Percentiles rank a stretch among this genome's conserved stretches.
These are phyloP conservation scores for Daldinia decipiens DNA, from an alignment of 495 filamentous ascomycete species.

Conservation along the genomic window DNA sequence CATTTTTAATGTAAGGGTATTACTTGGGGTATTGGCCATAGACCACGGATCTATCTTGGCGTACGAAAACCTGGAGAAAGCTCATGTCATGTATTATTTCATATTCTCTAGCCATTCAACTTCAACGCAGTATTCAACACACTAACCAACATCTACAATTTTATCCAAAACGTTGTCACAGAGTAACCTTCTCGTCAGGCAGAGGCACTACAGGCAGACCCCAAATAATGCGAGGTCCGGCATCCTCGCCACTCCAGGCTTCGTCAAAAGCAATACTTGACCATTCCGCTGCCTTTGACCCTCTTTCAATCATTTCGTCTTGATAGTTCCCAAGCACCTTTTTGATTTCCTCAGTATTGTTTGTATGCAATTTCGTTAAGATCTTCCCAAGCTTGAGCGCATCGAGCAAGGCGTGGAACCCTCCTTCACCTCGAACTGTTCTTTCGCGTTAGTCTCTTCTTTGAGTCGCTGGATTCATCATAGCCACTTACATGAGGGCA, in stretches of 20 bases:
- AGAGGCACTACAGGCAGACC: conserved; percentile 31
- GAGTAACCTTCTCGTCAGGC: conserved; percentile 34
- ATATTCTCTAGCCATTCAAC: not conserved
- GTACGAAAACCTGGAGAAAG: not conserved
- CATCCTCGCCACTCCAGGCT: conserved; percentile 23
- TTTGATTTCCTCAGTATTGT: conserved; percentile 21
- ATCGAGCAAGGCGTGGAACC: conserved; percentile 39
- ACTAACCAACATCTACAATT: not conserved
- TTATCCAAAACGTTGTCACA: conserved; percentile 7
- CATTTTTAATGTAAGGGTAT: not conserved
- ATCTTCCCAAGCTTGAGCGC: conserved; percentile 36
- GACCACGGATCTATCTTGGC: not conserved
- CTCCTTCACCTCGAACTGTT: conserved; percentile 41
- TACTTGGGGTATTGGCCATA: not conserved
- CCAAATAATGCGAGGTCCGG: conserved; percentile 28
- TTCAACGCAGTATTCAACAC: not conserved
- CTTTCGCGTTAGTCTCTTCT: not conserved
- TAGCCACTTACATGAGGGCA: conserved; percentile 62
- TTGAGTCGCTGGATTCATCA: not conserved
- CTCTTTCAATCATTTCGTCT: conserved; percentile 36
- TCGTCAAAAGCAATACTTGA: conserved; percentile 38
- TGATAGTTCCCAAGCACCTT: conserved; percentile 38
- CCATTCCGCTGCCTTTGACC: conserved; percentile 32
- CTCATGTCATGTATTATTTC: not conserved
- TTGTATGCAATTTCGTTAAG: conserved; percentile 21